Conservation (phyloP, 208 protist genomes). For the Trypanosomatidae sp. region DNA sequence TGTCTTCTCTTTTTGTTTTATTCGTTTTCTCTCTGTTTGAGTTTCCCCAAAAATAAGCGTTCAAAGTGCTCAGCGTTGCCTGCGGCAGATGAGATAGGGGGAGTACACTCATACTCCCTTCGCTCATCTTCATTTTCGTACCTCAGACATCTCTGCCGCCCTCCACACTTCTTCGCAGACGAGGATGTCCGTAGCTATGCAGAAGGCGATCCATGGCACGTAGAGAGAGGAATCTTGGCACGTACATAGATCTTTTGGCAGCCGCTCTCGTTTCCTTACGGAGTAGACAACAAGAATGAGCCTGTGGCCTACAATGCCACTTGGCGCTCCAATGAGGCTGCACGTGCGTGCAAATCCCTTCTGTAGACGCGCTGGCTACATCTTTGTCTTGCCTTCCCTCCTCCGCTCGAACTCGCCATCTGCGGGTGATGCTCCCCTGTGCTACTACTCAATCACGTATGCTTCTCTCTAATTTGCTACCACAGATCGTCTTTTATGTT, state of each 20-base stretch:
- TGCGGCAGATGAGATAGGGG: background rate
- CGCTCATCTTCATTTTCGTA: background rate
- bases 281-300: background rate
- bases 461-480: no score
- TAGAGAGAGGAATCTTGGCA: background rate
- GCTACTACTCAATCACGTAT: no score
- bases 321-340: background rate
- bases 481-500: no score
- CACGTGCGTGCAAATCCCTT: background rate
- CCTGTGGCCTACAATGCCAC: background rate
- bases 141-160: background rate
- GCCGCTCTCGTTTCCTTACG: background rate
- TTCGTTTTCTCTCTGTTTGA: constrained; percentile 9
- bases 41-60: background rate
- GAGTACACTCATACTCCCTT: background rate
- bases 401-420: background rate
- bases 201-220: background rate
- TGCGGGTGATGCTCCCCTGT: background rate
- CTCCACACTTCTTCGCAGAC: background rate
- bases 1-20: constrained; percentile 32
- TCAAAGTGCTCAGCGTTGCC: background rate
- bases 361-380: background rate
- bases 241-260: background rate
- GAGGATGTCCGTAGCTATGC: background rate
- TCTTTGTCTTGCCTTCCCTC: background rate